Evolutionary conservation across 352 stramenopile genomes (phyloP), one percentile per base, ranked within the genome.

Genomic region (Globisporangium cylindrosporum): DNA sequence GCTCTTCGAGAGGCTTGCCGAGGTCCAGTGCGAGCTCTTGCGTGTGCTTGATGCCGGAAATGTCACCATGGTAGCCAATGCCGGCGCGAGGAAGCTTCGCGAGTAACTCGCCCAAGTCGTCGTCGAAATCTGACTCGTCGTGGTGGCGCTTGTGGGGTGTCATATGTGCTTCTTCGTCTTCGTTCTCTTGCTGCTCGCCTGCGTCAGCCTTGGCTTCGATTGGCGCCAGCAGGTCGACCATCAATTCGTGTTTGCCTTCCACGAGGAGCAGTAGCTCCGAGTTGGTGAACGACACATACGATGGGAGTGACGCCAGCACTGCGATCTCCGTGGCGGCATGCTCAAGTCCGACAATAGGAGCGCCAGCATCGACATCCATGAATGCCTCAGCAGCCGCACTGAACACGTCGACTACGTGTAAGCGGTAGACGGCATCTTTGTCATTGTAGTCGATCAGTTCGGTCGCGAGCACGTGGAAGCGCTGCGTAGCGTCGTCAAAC

Each of bases 11-110:
- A 36, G 83, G 77, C 48, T 68, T 83, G 22, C 67, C 81, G 5
- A 77, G 64, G 32, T 91, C 81, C 9, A 90, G 55, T 2, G 72
- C 79, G 12, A 92, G 72, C 8, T 90, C 73, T 48, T 79, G 71
- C 15, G 79, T 56, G 24, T 86, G 73, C 65, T 92, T 92, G 24
- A 76, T 71, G 48, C 77, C 80, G 3, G 74, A 79, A 32, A 91
- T 76, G 15, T 93, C 83, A 24, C 87, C 85, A 43, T 92, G 82
- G 62, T 90, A 94, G 62, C 87, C 87, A 43, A 94, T 91, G 6
- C 87, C 87, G 53, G 85, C 79, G 51, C 87, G 83, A 18, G 87
- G 87, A 7, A 90, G 59, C 70, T 90, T 92, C 7, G 82, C 75
- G 20, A 92, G 64, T 59, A 91, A 56, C 34, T 81, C 74, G n/a